Conservation (phyloP, 306 rosid species). For the Acacia melanoxylon region DNA sequence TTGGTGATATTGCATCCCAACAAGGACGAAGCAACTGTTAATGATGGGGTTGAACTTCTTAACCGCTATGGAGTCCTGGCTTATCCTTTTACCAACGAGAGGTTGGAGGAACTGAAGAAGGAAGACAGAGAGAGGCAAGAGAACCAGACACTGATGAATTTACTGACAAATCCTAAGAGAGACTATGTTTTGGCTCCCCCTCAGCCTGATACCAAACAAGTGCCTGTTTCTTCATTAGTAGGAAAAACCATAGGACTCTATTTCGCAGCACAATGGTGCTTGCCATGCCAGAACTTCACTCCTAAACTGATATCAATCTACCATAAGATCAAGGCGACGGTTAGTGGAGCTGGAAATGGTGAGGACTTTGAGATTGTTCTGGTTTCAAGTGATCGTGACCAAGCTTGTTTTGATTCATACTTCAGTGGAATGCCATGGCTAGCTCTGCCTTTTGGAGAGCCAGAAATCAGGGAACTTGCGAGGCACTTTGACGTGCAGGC, state of each 20-base stretch:
- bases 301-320: conserved; percentile 65
- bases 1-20: conserved; percentile 70
- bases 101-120: conserved; percentile 52
- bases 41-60: conserved; percentile 75
- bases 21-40: conserved; percentile 52
- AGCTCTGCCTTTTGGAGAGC: conserved; percentile 78
- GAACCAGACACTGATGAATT: conserved; percentile 65
- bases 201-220: conserved; percentile 42
- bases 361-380: conserved; percentile 73
- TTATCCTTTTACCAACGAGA: conserved; percentile 69
- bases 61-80: conserved; percentile 74
- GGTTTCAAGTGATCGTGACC: conserved; percentile 66
- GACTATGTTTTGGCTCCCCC: conserved; percentile 59
- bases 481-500: conserved; percentile 78
- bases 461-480: conserved; percentile 52
- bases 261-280: conserved; percentile 91
- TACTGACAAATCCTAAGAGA: conserved; percentile 54
- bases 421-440: conserved; percentile 83
- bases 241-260: conserved; percentile 86
- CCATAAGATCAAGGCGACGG: conserved; percentile 53
- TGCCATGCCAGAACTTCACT: conserved; percentile 68
- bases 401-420: conserved; percentile 57
- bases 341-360: conserved; percentile 27
- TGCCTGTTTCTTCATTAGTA: conserved; percentile 60
- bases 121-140: conserved; percentile 78